Conservation (phyloP, 768 basidiomycete species). For the Exsudoporus frostii region DNA sequence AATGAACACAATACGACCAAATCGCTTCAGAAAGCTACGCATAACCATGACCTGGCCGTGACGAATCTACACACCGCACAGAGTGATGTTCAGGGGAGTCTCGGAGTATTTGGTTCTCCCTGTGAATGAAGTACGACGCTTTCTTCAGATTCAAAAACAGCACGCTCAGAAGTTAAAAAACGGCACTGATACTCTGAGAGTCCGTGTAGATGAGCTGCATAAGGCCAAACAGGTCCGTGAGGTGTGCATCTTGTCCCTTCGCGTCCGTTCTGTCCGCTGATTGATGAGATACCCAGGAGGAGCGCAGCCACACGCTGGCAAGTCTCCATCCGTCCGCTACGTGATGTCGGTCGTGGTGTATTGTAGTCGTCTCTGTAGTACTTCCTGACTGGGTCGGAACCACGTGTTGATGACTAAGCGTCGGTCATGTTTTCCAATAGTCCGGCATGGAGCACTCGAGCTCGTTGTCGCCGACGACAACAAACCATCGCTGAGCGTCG, state of each 20-base stretch:
- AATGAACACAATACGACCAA: conserved; percentile 50
- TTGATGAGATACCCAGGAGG: conserved; percentile 7
- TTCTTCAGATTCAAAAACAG: conserved; percentile 25
- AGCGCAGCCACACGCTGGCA: conserved; percentile 19
- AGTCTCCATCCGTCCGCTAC: no score
- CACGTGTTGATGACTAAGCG: conserved; percentile 24
- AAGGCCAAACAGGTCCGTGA: conserved; percentile 21
- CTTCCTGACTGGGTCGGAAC: no score
- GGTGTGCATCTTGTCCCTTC: conserved; percentile 9
- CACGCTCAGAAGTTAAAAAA: conserved; percentile 18
- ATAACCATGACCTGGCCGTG: conserved; percentile 49
- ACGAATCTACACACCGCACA: conserved; percentile 41
- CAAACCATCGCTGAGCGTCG: conserved; percentile 12
- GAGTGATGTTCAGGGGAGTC: conserved; percentile 42
- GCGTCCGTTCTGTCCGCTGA: neutral
- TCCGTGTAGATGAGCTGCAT: conserved; percentile 19
- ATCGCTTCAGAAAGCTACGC: conserved; percentile 49
- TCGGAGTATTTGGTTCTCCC: neutral
- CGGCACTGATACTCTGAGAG: conserved; percentile 17
- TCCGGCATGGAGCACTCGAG: conserved; percentile 9
- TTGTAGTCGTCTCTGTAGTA: neutral
- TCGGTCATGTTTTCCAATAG: conserved; percentile 15
- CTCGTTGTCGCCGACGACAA: conserved; percentile 24
- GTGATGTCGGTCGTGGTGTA: neutral
- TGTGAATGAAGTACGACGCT: neutral